Conservation (phyloP, 2,329 filamentous ascomycete genomes). For the Cryphonectria nitschkei region DNA sequence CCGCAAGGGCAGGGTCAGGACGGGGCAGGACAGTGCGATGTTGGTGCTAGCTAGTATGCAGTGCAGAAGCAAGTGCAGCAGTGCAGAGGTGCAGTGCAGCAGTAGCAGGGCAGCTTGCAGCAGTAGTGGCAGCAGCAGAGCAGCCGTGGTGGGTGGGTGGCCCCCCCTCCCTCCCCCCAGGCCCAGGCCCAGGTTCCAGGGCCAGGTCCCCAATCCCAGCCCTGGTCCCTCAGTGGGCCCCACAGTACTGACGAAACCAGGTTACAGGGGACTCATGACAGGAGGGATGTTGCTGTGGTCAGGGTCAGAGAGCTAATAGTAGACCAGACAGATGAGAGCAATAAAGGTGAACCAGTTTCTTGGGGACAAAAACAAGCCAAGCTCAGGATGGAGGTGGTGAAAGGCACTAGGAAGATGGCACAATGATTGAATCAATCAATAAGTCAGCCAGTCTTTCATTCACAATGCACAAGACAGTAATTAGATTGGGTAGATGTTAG, state of each 20-base stretch:
- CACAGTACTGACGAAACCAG: conserved; percentile 3
- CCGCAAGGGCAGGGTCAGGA: background rate
- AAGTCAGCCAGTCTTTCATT: no score
- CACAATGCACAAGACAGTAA: no score
- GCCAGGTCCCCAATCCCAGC: background rate
- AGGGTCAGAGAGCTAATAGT: background rate
- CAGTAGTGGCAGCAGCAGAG: background rate
- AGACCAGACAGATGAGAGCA: background rate
- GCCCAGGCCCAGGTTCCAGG: background rate
- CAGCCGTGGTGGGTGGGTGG: background rate
- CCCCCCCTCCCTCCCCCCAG: background rate
- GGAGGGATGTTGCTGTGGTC: background rate
- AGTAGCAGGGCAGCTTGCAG: background rate
- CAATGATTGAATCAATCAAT: no score
- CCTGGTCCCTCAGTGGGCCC: background rate
- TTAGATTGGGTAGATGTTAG: no score
- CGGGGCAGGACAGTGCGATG: background rate
- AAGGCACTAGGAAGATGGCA: no score
- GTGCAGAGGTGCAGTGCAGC: background rate
- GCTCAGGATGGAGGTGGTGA: no score
- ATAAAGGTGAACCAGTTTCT: no score
- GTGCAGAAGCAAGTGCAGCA: background rate
- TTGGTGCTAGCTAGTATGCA: background rate
- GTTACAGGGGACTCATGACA: background rate
- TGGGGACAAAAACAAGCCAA: no score